Evolutionary conservation across 2,329 filamentous ascomycete genomes (phyloP).

Genomic region (Aspergillus proliferans): DNA sequence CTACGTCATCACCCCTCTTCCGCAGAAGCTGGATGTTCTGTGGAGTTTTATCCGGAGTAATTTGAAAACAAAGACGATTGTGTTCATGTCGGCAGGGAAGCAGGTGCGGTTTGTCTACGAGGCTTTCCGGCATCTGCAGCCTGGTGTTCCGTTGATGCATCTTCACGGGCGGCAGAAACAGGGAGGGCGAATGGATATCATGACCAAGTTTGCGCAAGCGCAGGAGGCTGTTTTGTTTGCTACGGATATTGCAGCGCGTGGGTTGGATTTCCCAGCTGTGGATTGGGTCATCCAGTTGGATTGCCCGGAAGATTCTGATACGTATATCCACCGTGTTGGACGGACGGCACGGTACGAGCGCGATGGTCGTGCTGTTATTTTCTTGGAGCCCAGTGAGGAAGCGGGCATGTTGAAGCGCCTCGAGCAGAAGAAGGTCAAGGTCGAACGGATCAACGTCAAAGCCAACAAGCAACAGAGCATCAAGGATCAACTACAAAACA

Average conservation of each 20-base stretch:
- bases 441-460: constrained; percentile 78
- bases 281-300: constrained; percentile 99
- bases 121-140: constrained; percentile 83
- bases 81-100: constrained; percentile 92
- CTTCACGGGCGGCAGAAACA: constrained; percentile 94
- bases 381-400: constrained; percentile 88
- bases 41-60: constrained; percentile 90
- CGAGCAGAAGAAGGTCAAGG: constrained; percentile 81
- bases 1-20: constrained; percentile 77
- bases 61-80: constrained; percentile 87
- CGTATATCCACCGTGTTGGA: constrained; percentile 94
- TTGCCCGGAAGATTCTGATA: constrained; percentile 92
- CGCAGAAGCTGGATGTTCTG: constrained; percentile 84
- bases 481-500: constrained; percentile 77
- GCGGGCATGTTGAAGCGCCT: constrained; percentile 80
- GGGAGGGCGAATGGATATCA: constrained; percentile 78
- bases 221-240: constrained; percentile 87
- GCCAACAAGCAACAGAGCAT: constrained; percentile 86
- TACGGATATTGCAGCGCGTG: constrained; percentile 89
- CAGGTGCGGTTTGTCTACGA: constrained; percentile 96
- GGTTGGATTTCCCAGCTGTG: constrained; percentile 90
- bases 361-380: constrained; percentile 79
- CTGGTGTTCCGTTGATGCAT: constrained; percentile 87
- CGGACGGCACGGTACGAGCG: constrained; percentile 90
- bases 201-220: constrained; percentile 70